Percentiles rank a stretch among this genome's conserved stretches.
phyloP scores from a whole-genome alignment of 305 asterid species.

The Fraxinus nigra region DNA sequence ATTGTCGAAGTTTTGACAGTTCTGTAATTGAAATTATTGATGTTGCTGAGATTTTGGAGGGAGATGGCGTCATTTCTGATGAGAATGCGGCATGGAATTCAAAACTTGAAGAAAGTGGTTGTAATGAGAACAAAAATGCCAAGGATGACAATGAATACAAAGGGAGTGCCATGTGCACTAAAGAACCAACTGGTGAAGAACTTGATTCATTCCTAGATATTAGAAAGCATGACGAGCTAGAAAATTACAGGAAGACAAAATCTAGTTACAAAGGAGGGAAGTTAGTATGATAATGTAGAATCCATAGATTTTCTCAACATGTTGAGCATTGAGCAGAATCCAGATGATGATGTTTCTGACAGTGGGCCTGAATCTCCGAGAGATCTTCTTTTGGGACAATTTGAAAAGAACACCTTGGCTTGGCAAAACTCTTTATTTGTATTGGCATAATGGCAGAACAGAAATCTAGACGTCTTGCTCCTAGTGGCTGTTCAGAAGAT shows the following conservation, averaged over 20 bases:
- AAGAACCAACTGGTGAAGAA: constrained; percentile 37
- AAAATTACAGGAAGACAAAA: constrained; percentile 17
- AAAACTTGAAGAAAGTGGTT: constrained; percentile 28
- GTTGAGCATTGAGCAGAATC: constrained; percentile 46
- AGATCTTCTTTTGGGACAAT: constrained; percentile 34
- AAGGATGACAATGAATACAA: constrained; percentile 25
- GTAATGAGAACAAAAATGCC: constrained; percentile 23
- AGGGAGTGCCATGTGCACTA: constrained; percentile 15
- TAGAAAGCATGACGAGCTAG: constrained; percentile 29
- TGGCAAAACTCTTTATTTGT: constrained; percentile 27
- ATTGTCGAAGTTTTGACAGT: constrained; percentile 37
- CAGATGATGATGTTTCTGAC: constrained; percentile 33
- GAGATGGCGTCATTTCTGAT: constrained; percentile 32
- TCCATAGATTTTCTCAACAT: constrained; percentile 73
- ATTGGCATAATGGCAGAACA: constrained; percentile 22
- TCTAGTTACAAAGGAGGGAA: constrained; percentile 28
- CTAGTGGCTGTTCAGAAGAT: constrained; percentile 39
- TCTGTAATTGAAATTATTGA: constrained; percentile 50
- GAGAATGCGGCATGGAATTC: constrained; percentile 32
- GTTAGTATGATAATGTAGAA: constrained; percentile 49
- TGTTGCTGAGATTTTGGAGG: constrained; percentile 54
- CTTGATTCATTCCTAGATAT: constrained; percentile 31
- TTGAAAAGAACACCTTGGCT: constrained; percentile 36
- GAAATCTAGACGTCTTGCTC: not conserved
- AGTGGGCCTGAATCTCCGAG: constrained; percentile 33